Percentiles rank a stretch among this genome's conserved stretches.
Conservation (phyloP, 495 filamentous ascomycete genomes). For the Filosporella fistucella region DNA sequence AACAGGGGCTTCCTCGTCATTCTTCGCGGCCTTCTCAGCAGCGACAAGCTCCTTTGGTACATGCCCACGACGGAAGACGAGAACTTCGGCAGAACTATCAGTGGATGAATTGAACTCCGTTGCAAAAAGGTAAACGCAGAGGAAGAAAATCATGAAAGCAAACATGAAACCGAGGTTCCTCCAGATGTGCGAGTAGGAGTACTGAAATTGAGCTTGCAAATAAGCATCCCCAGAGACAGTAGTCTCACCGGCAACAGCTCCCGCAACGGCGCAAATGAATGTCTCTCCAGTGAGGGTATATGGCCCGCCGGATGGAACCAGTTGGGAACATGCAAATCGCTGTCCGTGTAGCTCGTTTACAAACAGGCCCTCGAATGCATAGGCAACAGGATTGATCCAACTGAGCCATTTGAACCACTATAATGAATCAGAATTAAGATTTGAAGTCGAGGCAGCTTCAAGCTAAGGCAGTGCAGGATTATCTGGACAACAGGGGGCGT, state of each 20-base stretch:
- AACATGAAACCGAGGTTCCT: slow-evolving; percentile 79
- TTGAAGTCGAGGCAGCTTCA: too few relatives aligned
- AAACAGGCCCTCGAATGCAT: slow-evolving; percentile 69
- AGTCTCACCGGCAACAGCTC: slow-evolving; percentile 46
- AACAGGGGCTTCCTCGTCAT: slow-evolving; percentile 37
- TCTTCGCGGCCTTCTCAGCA: slow-evolving; percentile 39
- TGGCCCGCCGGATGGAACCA: slow-evolving; percentile 39
- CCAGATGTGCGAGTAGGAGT: slow-evolving; percentile 63
- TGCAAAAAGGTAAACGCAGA: slow-evolving; percentile 59
- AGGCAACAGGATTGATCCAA: slow-evolving; percentile 78
- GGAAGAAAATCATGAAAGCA: slow-evolving; percentile 66
- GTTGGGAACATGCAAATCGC: slow-evolving; percentile 32
- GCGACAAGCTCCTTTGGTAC: slow-evolving; percentile 52
- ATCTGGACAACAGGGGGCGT: slow-evolving; percentile 65
- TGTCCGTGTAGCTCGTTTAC: slow-evolving; percentile 64
- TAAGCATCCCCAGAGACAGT: slow-evolving; percentile 68
- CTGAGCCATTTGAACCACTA: slow-evolving; percentile 83
- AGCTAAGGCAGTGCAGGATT: too few relatives aligned
- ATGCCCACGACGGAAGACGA: slow-evolving; percentile 78
- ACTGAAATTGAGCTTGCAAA: slow-evolving; percentile 54
- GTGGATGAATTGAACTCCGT: slow-evolving; percentile 74
- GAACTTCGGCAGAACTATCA: slow-evolving; percentile 83
- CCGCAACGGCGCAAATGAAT: slow-evolving; percentile 54
- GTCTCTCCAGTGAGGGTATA: slow-evolving; percentile 32
- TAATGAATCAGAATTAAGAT: too few relatives aligned